Conservation (phyloP, 1,284 basidiomycete species). For the Boletellus deceptivus region DNA sequence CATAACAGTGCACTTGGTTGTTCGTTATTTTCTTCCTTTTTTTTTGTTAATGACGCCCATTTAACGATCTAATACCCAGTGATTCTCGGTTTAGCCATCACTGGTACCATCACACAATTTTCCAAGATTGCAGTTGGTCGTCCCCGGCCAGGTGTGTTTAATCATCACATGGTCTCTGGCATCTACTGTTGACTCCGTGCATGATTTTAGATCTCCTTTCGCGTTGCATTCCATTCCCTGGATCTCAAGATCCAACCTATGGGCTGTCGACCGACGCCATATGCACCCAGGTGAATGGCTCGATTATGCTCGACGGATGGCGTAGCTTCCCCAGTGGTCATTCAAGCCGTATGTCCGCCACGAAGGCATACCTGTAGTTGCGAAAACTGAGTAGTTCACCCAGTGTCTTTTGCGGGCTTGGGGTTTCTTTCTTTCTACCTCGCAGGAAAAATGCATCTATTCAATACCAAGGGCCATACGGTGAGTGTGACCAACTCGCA, state of each 20-base stretch:
- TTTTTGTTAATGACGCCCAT: constrained; percentile 8
- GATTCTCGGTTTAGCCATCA: constrained; percentile 69
- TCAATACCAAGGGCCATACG: constrained; percentile 78
- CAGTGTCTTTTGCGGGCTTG: constrained; percentile 90
- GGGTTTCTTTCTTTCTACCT: constrained; percentile 89
- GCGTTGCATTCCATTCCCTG: constrained; percentile 75
- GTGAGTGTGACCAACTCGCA: constrained; percentile 40
- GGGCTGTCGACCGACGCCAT: constrained; percentile 75
- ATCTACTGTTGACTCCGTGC: not conserved
- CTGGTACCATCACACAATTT: constrained; percentile 82
- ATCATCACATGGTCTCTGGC: not conserved
- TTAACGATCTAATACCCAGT: constrained; percentile 42
- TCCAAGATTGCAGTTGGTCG: constrained; percentile 88
- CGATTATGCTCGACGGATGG: constrained; percentile 80
- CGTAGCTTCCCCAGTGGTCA: constrained; percentile 95
- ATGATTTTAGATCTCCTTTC: constrained; percentile 66
- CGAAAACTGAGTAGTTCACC: constrained; percentile 5
- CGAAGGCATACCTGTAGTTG: not conserved
- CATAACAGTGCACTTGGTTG: constrained; percentile 80
- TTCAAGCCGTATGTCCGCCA: constrained; percentile 62
- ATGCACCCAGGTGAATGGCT: constrained; percentile 69
- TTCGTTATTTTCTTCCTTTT: constrained; percentile 38
- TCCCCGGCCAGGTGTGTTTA: constrained; percentile 69
- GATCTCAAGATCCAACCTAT: constrained; percentile 66
- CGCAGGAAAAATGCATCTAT: constrained; percentile 90